Base-by-base conservation (phyloP, 140 eudicot species). In the Cichorium intybus region DNA sequence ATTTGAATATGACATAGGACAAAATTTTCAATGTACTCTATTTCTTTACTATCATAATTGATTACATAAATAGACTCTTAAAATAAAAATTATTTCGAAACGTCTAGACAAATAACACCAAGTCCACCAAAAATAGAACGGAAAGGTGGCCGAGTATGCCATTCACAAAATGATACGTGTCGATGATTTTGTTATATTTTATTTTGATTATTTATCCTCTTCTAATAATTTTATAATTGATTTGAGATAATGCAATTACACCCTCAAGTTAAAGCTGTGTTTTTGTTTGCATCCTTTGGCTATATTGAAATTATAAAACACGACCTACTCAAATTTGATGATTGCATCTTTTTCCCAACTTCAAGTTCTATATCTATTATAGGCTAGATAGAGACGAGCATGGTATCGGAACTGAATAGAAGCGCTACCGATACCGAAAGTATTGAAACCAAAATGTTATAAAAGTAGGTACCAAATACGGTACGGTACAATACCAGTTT, bases 111-210 rank as follows among this genome's bases (percentile, higher is more conserved):
- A 64, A 65, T 21, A 24, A 65, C 46, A 47, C 12, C 1, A 34
- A 57, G 62, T 57, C 69, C 74, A 74, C 68, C 48, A 64, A n/a
- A 4, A 7, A 50, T 60, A 5, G 49, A 62, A 55, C 37, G 29
- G 43, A 33, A 33, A 52, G 76, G 70, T 71, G 48, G 50, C 37
- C 47, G 8, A 16, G 20, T 27, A 26, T 54, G 65, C 65, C 77
- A 72, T 26, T 62, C 71, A 72, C 31, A 41, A 39, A 29, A 11
- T 46, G 66, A n/a, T 55, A 73, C 78, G 78, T 64, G 72, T 64
- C 77, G 26, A 35, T 24, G 18, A 27, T 6, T 28, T 65, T 33
- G 4, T 23, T 14, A 14, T 28, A 11, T 20, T 21, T 55, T 7
- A 26, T 43, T 1, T 18, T 43, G 49, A 28, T 45, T 35, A 21